phyloP scores from a whole-genome alignment of 768 basidiomycete genomes.

The Amylocystis lapponica region DNA sequence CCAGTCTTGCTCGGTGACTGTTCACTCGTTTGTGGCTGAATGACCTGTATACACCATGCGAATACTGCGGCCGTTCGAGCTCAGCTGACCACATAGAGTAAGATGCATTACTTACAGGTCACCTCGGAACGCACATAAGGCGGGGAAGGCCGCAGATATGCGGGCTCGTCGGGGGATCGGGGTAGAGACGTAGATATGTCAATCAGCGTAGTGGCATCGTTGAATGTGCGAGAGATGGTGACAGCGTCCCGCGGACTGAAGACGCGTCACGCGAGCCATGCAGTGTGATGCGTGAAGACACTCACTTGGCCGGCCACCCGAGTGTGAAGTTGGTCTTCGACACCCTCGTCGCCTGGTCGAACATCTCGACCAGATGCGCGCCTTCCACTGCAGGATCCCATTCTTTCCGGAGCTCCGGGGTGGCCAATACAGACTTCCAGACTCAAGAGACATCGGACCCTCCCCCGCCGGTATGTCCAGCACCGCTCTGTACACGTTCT shows the following conservation, averaged over 20 bases:
- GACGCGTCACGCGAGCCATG: slow-evolving; percentile 1
- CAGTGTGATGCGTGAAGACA: slow-evolving; percentile 9
- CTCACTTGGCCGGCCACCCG: slow-evolving; percentile 96
- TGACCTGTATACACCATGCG: slow-evolving; percentile 88
- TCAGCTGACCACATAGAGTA: slow-evolving; percentile 1
- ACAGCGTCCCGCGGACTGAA: slow-evolving; percentile 87
- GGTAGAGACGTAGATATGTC: slow-evolving; percentile 93
- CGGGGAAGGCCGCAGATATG: slow-evolving; percentile 85
- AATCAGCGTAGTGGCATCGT: slow-evolving; percentile 77
- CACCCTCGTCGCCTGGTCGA: slow-evolving; percentile 82
- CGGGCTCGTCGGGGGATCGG: slow-evolving; percentile 84
- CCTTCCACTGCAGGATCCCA: slow-evolving; percentile 95
- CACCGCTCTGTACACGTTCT: slow-evolving; percentile 74
- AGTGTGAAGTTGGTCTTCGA: slow-evolving; percentile 86
- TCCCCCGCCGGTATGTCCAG: slow-evolving; percentile 71
- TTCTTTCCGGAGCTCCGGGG: slow-evolving; percentile 82
- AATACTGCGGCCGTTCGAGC: slow-evolving; percentile 56
- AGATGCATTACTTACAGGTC: slow-evolving; percentile 42
- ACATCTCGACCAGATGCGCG: slow-evolving; percentile 75
- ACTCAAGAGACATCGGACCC: slow-evolving; percentile 55
- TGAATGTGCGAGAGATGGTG: slow-evolving; percentile 83
- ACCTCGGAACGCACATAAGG: slow-evolving; percentile 90
- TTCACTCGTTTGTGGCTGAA: slow-evolving; percentile 29
- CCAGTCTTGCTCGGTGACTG: slow-evolving; percentile 8
- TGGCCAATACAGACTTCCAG: slow-evolving; percentile 76